These are phyloP conservation scores for Acacia melanoxylon DNA, from an alignment of 306 rosid genomes.

Conservation along the genomic window DNA sequence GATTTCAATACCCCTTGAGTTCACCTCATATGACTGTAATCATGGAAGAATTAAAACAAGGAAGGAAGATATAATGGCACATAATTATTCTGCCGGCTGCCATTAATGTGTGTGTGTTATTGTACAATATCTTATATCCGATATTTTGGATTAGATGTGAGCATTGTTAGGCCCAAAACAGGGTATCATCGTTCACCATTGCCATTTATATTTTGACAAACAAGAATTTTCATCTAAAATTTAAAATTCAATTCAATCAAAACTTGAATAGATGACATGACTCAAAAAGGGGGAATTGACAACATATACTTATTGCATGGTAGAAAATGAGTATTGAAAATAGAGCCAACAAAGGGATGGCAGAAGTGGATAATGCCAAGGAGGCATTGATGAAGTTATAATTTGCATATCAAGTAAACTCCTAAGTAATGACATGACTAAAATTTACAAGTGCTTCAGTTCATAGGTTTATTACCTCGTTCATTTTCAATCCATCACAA, in stretches of 20 bases:
- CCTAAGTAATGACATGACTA: background rate
- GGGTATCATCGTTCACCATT: background rate
- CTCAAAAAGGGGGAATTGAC: background rate
- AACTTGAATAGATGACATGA: background rate
- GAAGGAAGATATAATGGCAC: background rate
- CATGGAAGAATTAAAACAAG: background rate
- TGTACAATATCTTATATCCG: background rate
- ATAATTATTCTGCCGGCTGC: background rate
- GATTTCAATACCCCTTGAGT: constrained; percentile 71
- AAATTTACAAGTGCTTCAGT: constrained; percentile 16
- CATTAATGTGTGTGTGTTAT: background rate
- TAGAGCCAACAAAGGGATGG: background rate
- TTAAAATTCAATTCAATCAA: background rate
- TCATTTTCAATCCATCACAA: constrained; percentile 59
- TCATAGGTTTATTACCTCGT: constrained; percentile 58
- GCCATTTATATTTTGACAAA: background rate
- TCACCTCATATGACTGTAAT: constrained; percentile 67
- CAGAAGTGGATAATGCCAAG: background rate
- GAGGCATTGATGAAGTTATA: background rate
- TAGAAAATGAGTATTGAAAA: background rate
- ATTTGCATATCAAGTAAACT: background rate
- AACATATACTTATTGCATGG: background rate
- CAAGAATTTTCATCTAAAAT: background rate
- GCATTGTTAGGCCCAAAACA: background rate
- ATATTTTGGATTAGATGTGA: background rate